Percentiles rank a stretch among this genome's conserved stretches.
Conservation (phyloP, 768 basidiomycete genomes). For the Floccularia luteovirens region DNA sequence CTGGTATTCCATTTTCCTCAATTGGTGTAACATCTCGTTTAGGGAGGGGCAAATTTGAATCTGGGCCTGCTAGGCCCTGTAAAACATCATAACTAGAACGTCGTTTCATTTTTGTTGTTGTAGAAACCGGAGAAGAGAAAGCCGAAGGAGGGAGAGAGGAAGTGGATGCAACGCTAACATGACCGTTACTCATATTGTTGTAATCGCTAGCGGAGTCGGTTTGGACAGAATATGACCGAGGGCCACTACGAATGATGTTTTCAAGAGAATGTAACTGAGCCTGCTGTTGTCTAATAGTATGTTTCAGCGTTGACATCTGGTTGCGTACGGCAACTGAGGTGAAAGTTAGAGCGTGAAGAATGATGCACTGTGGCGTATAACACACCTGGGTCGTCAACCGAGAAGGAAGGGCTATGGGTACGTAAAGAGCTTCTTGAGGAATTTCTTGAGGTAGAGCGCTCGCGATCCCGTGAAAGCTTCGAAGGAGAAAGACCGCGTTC, state of each 20-base stretch:
- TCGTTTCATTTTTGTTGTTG: conserved; percentile 44
- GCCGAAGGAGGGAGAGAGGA: conserved; percentile 13
- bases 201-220: conserved; percentile 5
- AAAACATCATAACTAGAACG: conserved; percentile 70
- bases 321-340: conserved; percentile 62
- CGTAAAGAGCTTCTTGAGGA: conserved; percentile 35
- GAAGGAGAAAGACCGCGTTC: conserved; percentile 19
- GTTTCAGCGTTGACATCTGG: conserved; percentile 77
- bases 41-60: conserved; percentile 53
- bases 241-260: conserved; percentile 57
- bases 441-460: conserved; percentile 30
- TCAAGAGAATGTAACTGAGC: conserved; percentile 70
- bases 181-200: neutral
- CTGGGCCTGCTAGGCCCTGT: conserved; percentile 65
- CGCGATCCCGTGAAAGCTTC: conserved; percentile 22
- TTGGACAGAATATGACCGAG: conserved; percentile 49
- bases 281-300: conserved; percentile 78
- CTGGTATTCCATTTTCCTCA: conserved; percentile 54
- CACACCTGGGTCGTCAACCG: conserved; percentile 61
- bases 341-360: conserved; percentile 12
- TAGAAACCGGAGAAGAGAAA: conserved; percentile 13
- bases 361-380: conserved; percentile 3
- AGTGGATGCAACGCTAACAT: conserved; percentile 21
- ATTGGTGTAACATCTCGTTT: conserved; percentile 34
- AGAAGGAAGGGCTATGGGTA: conserved; percentile 48